phyloP scores from a whole-genome alignment of 805 yeast species.

The Candida dajiaensis region DNA sequence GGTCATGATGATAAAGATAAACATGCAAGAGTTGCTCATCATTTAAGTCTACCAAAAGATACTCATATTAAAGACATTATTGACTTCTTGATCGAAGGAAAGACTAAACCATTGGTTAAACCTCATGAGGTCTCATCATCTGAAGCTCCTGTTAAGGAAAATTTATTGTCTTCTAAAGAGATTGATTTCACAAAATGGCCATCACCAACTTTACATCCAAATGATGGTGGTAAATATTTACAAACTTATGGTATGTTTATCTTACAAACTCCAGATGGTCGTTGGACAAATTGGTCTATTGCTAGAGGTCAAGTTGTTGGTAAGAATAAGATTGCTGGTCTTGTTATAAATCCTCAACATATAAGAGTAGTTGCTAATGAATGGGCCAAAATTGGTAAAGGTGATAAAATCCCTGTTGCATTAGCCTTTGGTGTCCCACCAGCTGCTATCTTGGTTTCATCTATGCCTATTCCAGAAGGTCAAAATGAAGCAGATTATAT shows the following conservation, averaged over 20 bases:
- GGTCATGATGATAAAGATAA: slow-evolving; percentile 11
- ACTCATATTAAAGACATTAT: slow-evolving; percentile 22
- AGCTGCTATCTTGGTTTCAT: slow-evolving; percentile 21
- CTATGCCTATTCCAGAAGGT: slow-evolving; percentile 10
- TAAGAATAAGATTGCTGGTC: slow-evolving; percentile 22
- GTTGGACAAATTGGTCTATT: slow-evolving; percentile 27
- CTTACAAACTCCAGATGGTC: slow-evolving; percentile 23
- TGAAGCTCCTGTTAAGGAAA: slow-evolving; percentile 20
- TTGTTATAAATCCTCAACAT: slow-evolving; percentile 25
- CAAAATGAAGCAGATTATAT: slow-evolving; percentile 21
- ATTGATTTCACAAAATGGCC: slow-evolving; percentile 19
- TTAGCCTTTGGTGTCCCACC: slow-evolving; percentile 27
- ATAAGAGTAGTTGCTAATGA: slow-evolving; percentile 21
- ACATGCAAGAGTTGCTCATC: slow-evolving; percentile 25
- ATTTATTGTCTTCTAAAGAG: slow-evolving; percentile 16
- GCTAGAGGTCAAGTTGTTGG: slow-evolving; percentile 24
- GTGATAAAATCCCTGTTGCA: slow-evolving; percentile 20
- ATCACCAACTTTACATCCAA: slow-evolving; percentile 19
- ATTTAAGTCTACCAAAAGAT: slow-evolving; percentile 18
- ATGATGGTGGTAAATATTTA: slow-evolving; percentile 24
- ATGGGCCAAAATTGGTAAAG: slow-evolving; percentile 7
- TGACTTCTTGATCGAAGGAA: slow-evolving; percentile 16
- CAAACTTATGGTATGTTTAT: slow-evolving; percentile 27
- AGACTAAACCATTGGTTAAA: slow-evolving; percentile 1
- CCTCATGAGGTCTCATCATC: neutral